Percentiles rank a stretch among this genome's conserved stretches.
These are phyloP conservation scores for Ramaria rubella DNA, from an alignment of 768 basidiomycete genomes.

Conservation along the genomic window DNA sequence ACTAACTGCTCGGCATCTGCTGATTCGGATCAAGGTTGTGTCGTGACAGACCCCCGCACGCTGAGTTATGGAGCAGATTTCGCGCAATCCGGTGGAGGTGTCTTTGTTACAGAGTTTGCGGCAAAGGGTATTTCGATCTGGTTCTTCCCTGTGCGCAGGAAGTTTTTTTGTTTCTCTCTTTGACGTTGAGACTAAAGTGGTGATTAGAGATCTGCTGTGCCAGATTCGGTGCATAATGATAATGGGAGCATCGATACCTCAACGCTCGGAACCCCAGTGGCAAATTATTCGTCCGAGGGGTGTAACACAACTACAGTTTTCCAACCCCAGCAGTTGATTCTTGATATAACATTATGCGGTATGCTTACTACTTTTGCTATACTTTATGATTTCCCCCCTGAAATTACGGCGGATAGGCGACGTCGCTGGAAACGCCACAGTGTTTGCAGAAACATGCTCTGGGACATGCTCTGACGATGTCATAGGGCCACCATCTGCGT, in stretches of 20 bases:
- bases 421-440: constrained; percentile 40
- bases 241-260: constrained; percentile 33
- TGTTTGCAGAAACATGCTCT: constrained; percentile 55
- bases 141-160: constrained; percentile 45
- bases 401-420: not conserved
- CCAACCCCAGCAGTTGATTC: constrained; percentile 56
- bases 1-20: constrained; percentile 54
- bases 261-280: constrained; percentile 56
- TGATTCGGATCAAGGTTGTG: constrained; percentile 59
- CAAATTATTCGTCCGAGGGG: constrained; percentile 54
- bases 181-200: not conserved
- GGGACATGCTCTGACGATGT: constrained; percentile 66
- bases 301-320: constrained; percentile 53
- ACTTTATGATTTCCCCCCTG: constrained; percentile 23
- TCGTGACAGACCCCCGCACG: constrained; percentile 47
- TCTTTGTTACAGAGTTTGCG: constrained; percentile 73
- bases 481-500: constrained; percentile 52
- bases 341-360: constrained; percentile 71
- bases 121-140: constrained; percentile 50
- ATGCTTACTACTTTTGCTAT: constrained; percentile 26
- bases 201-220: constrained; percentile 37
- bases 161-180: not conserved
- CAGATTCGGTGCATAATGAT: constrained; percentile 19
- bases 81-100: constrained; percentile 56
- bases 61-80: constrained; percentile 63